Conservation (phyloP, 2,329 filamentous ascomycete genomes). For the Hypoxylon sp. region DNA sequence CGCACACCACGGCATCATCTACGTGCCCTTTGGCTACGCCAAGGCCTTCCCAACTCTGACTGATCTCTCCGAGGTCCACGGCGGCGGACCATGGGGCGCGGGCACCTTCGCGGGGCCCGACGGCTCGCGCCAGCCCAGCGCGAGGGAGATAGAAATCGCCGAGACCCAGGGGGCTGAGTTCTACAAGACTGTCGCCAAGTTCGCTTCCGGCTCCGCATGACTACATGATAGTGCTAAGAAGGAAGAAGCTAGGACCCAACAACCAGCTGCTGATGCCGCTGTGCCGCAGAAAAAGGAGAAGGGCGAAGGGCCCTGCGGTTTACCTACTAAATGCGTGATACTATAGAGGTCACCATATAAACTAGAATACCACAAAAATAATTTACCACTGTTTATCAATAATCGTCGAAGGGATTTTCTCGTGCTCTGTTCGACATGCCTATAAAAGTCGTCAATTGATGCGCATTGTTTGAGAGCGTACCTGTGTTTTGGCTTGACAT, state of each 20-base stretch:
- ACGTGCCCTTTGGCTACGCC: conserved; percentile 94
- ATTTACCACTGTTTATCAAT: conserved; percentile 2
- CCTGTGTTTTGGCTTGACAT: no score
- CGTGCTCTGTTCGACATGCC: background rate
- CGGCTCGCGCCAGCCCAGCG: conserved; percentile 84
- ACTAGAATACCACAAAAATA: conserved; percentile 24
- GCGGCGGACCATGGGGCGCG: conserved; percentile 92
- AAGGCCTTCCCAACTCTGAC: conserved; percentile 78
- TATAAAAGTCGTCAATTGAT: background rate
- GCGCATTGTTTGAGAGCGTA: no score
- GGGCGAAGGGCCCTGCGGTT: conserved; percentile 80
- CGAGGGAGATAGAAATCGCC: conserved; percentile 84
- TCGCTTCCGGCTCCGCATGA: conserved; percentile 72
- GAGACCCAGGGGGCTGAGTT: conserved; percentile 87
- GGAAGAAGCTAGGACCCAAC: conserved; percentile 33
- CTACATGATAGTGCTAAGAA: conserved; percentile 73
- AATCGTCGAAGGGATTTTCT: background rate
- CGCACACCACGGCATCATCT: conserved; percentile 94
- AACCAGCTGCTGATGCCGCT: conserved; percentile 33
- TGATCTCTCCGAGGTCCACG: conserved; percentile 84
- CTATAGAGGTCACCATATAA: conserved; percentile 59
- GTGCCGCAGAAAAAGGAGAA: conserved; percentile 55
- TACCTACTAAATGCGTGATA: conserved; percentile 81
- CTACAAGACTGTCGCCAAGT: conserved; percentile 81
- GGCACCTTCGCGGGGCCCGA: conserved; percentile 87